Evolutionary conservation across 2,329 filamentous ascomycete genomes (phyloP), one percentile per base, ranked within the genome.

Genomic region (Ceratocystis variospora): DNA sequence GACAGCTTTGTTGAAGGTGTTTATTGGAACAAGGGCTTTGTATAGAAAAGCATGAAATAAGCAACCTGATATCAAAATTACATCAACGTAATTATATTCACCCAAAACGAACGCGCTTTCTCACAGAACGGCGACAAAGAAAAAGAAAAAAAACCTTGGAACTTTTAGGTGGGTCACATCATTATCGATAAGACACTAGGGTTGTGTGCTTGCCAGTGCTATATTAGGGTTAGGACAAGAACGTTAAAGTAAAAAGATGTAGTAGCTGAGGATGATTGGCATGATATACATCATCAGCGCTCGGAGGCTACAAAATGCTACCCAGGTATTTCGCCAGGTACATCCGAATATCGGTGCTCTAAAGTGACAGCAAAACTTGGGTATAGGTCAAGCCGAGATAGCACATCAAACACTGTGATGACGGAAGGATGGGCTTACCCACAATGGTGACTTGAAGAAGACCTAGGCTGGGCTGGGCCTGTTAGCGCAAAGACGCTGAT

Each of bases 111-210:
- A 59, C 25, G 31, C 55, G 55, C 55, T 31, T n/a, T 22, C 22
- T 22, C 1, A 22, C 1, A 22, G 22, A 22, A 22, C 22, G 22
- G 1, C 22, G 22, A 19, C 37, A n/a, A 31, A 57, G n/a, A 50
- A 55, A 31, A 31, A 33, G 10, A 50, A 62, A 62, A 55, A 55
- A 55, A 15, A 46, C 7, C 44, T 44, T 37, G 3, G 62, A 63
- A 65, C 66, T 67, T 67, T 67, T 67, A 62, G 57, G 66, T 64
- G 66, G 66, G 33, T 31, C 64, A 22, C 5, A 4, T 17, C n/a
- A 2, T 37, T 59, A 59, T 33, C 55, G 55, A 59, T 59, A 33
- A 33, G 55, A 10, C 0, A 41, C 4, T 41, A 41, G 37, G 37
- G 37, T 41, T 41, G 10, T 0, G 3, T 1, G 0, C 0, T 15